Conservation (phyloP, 2,329 filamentous ascomycete species). For the Colletotrichum musae region DNA sequence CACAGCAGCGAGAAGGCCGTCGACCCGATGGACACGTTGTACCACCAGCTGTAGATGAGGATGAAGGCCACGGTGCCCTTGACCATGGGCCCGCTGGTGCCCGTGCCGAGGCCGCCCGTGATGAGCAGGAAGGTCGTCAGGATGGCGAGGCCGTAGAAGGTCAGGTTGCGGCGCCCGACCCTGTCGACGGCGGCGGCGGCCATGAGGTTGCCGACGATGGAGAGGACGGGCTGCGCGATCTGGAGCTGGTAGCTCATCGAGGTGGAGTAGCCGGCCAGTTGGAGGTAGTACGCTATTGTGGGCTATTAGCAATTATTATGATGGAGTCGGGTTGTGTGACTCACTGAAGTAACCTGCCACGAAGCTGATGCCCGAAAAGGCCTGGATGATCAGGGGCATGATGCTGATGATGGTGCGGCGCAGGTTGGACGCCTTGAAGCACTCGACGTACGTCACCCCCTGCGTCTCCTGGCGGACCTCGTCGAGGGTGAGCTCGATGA, state of each 20-base stretch:
- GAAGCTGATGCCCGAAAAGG: constrained; percentile 43
- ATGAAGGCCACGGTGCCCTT: constrained; percentile 53
- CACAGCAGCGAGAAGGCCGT: constrained; percentile 56
- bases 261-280: constrained; percentile 57
- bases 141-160: constrained; percentile 51
- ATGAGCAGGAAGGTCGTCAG: constrained; percentile 58
- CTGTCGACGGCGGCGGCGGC: constrained; percentile 56
- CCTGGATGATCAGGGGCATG: constrained; percentile 53
- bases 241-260: constrained; percentile 54
- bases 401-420: constrained; percentile 58
- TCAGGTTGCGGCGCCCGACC: constrained; percentile 53
- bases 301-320: no score
- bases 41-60: constrained; percentile 55
- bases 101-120: constrained; percentile 53
- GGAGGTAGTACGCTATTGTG: constrained; percentile 52
- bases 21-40: constrained; percentile 58
- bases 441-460: constrained; percentile 56
- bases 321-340: no score
- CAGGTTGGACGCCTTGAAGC: constrained; percentile 56
- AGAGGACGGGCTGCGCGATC: constrained; percentile 56
- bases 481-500: constrained; percentile 51
- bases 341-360: constrained; percentile 38
- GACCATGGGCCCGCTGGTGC: constrained; percentile 42
- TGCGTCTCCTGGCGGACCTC: constrained; percentile 52
- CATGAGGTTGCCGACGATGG: constrained; percentile 56